Evolutionary conservation across 1,284 basidiomycete genomes (phyloP).

Genomic region (Chalciporus sp.): DNA sequence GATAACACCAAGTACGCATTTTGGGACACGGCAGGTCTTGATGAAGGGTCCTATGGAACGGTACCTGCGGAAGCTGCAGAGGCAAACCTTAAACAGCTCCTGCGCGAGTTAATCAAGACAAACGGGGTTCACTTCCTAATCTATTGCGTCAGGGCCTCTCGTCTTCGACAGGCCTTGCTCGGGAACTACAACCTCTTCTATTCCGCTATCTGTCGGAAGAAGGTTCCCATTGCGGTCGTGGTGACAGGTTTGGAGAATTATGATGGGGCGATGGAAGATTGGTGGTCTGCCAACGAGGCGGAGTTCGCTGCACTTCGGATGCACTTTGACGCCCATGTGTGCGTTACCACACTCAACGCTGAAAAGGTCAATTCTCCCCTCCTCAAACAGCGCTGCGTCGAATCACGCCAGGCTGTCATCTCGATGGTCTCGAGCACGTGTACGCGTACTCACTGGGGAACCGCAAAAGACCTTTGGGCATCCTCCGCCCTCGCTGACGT

Average conservation of each 20-base stretch:
- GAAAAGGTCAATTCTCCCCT: slow-evolving; percentile 33
- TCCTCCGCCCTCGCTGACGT: slow-evolving; percentile 25
- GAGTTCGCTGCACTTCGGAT: slow-evolving; percentile 28
- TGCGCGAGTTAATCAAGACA: slow-evolving; percentile 26
- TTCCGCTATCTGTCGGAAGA: slow-evolving; percentile 34
- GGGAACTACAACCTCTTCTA: slow-evolving; percentile 38
- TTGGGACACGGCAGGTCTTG: slow-evolving; percentile 34
- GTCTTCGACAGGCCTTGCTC: slow-evolving; percentile 24
- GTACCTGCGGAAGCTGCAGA: slow-evolving; percentile 34
- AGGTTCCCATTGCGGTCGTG: slow-evolving; percentile 32
- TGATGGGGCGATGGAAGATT: slow-evolving; percentile 32
- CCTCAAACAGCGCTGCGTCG: slow-evolving; percentile 29
- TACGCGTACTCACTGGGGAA: slow-evolving; percentile 26
- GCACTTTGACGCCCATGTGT: slow-evolving; percentile 35
- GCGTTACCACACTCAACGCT: slow-evolving; percentile 30
- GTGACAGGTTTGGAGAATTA: slow-evolving; percentile 34
- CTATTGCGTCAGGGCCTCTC: slow-evolving; percentile 32
- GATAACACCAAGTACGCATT: slow-evolving; percentile 23
- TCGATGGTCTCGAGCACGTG: slow-evolving; percentile 21
- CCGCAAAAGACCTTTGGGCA: slow-evolving; percentile 23
- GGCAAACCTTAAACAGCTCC: slow-evolving; percentile 26
- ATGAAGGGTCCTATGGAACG: slow-evolving; percentile 30
- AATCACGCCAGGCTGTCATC: slow-evolving; percentile 23
- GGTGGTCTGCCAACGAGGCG: slow-evolving; percentile 31
- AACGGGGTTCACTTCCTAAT: slow-evolving; percentile 31